A percentile compares a stretch with the other conserved stretches of the same genome.
Conservation (phyloP, 768 basidiomycete genomes). For the Gloeostereum incarnatum region DNA sequence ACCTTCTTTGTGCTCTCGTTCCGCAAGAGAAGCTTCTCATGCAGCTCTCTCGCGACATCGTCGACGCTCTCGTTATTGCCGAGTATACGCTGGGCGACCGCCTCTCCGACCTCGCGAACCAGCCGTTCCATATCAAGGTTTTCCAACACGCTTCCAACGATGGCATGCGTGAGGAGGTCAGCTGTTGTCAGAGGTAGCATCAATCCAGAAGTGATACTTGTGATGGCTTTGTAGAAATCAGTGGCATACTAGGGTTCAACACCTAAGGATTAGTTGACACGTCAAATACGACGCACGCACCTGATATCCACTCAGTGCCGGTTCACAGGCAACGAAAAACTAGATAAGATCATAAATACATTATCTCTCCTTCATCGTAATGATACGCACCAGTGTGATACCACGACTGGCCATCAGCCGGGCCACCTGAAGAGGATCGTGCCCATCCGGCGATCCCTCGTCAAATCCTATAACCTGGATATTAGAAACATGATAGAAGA, state of each 20-base stretch:
- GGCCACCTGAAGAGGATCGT: constrained; percentile 82
- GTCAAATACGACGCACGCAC: constrained; percentile 29
- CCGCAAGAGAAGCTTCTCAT: constrained; percentile 81
- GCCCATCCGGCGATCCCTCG: constrained; percentile 88
- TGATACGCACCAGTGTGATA: constrained; percentile 69
- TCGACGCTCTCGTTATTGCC: constrained; percentile 94
- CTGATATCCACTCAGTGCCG: constrained; percentile 87
- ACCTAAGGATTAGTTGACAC: constrained; percentile 9
- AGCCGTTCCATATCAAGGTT: constrained; percentile 98
- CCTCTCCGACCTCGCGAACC: constrained; percentile 88
- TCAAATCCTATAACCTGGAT: constrained; percentile 59
- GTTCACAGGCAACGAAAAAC: constrained; percentile 99
- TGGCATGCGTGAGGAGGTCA: constrained; percentile 89
- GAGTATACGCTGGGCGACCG: constrained; percentile 86
- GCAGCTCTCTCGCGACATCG: constrained; percentile 90
- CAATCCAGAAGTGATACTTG: constrained; percentile 85
- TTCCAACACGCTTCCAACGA: constrained; percentile 93
- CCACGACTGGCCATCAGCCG: constrained; percentile 86
- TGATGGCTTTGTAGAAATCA: constrained; percentile 92
- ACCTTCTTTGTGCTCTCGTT: constrained; percentile 98
- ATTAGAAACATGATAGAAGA: constrained; percentile 8
- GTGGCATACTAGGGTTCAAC: constrained; percentile 61
- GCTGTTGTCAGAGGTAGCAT: constrained; percentile 97
- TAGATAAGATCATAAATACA: constrained; percentile 20
- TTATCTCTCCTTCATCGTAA: not conserved